These are phyloP conservation scores for Besnoitia besnoiti DNA, from an alignment of 169 alveolate genomes.

Conservation along the genomic window DNA sequence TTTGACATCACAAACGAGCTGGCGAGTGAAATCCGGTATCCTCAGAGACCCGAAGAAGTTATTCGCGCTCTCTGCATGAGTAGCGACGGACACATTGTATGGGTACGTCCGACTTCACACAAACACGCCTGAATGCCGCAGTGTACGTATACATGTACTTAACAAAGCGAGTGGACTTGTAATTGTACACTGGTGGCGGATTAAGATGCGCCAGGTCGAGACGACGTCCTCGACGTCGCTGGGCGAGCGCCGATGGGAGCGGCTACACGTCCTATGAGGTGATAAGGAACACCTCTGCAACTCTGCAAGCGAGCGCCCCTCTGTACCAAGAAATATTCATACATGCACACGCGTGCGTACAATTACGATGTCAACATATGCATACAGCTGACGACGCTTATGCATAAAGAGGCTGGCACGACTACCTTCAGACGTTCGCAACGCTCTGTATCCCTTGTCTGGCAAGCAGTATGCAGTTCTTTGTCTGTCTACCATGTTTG, in stretches of 20 bases:
- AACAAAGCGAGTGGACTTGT: too few relatives aligned
- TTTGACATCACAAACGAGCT: slow-evolving; percentile 58
- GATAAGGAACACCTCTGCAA: too few relatives aligned
- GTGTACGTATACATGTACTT: too few relatives aligned
- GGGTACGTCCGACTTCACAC: slow-evolving; percentile 49
- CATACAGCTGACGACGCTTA: not conserved
- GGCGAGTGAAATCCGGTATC: not conserved
- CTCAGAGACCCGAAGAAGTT: slow-evolving; percentile 65
- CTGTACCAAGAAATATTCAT: not conserved
- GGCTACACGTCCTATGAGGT: too few relatives aligned
- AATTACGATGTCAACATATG: not conserved
- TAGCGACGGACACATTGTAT: slow-evolving; percentile 69
- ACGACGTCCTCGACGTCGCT: too few relatives aligned
- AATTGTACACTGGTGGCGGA: too few relatives aligned
- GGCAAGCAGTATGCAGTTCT: too few relatives aligned
- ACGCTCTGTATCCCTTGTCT: not conserved
- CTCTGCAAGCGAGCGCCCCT: not conserved
- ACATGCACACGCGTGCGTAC: not conserved
- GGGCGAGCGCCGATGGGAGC: too few relatives aligned
- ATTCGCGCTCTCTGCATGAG: slow-evolving; percentile 72
- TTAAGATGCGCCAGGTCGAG: too few relatives aligned
- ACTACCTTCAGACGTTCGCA: not conserved
- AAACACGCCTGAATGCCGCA: too few relatives aligned
- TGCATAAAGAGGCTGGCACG: not conserved
- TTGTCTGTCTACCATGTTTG: not conserved